A percentile compares a stretch with the other conserved stretches of the same genome.
phyloP scores from a whole-genome alignment of 1,139 yeast species.

The Saccharomyces hybrid region DNA sequence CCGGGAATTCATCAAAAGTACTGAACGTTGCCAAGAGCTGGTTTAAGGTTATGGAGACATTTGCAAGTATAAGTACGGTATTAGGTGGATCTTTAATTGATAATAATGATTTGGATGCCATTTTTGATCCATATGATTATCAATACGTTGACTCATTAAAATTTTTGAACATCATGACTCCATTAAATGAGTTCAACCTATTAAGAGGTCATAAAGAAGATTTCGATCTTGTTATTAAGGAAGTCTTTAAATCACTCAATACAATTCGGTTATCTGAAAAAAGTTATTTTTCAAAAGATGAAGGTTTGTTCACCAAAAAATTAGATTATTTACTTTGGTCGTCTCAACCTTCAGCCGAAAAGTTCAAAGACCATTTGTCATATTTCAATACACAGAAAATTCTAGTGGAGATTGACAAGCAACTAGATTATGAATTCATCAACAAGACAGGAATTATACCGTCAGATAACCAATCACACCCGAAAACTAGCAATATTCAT shows the following conservation, averaged over 20 bases:
- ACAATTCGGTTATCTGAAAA: constrained; percentile 34
- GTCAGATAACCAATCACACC: constrained; percentile 33
- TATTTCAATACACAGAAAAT: constrained; percentile 31
- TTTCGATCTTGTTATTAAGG: constrained; percentile 44
- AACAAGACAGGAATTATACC: constrained; percentile 38
- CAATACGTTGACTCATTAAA: constrained; percentile 38
- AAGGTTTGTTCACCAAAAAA: constrained; percentile 15
- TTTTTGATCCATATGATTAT: constrained; percentile 44
- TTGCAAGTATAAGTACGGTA: constrained; percentile 63
- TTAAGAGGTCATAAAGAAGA: constrained; percentile 56
- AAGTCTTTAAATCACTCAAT: constrained; percentile 49
- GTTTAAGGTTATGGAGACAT: constrained; percentile 60
- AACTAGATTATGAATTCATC: constrained; percentile 33
- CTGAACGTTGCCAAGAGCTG: constrained; percentile 61
- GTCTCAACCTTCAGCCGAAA: constrained; percentile 8
- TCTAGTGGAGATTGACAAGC: constrained; percentile 31
- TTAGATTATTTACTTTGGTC: constrained; percentile 28
- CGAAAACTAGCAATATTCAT: constrained; percentile 28
- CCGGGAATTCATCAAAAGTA: constrained; percentile 36
- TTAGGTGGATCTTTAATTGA: constrained; percentile 59
- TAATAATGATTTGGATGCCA: constrained; percentile 42
- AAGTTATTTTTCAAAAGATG: constrained; percentile 16
- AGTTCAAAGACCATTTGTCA: constrained; percentile 14
- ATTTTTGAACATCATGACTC: constrained; percentile 35
- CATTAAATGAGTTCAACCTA: constrained; percentile 48